phyloP scores from a whole-genome alignment of 176 grass and related monocot genomes.

The Bolboschoenus planiculmis region DNA sequence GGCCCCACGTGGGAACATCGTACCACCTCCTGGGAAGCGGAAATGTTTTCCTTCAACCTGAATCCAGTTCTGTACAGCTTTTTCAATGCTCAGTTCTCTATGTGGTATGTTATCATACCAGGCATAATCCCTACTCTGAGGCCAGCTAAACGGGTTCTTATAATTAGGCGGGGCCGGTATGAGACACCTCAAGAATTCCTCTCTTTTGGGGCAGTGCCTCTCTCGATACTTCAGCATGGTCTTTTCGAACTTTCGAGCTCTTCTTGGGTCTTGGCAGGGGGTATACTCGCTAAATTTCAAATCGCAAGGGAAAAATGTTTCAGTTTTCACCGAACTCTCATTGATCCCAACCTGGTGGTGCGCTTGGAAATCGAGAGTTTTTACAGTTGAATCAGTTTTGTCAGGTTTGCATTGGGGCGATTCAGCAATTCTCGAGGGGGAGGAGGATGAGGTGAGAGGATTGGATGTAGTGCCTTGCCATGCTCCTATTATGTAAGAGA shows the following conservation, averaged over 20 bases:
- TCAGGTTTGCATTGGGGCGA: not conserved
- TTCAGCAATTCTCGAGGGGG: conserved; percentile 19
- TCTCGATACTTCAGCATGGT: conserved; percentile 66
- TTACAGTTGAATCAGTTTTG: not conserved
- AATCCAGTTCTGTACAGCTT: conserved; percentile 89
- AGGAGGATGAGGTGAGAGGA: not conserved
- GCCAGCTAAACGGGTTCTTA: conserved; percentile 78
- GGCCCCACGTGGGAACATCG: conserved; percentile 73
- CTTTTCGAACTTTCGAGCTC: conserved; percentile 60
- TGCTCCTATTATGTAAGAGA: conserved; percentile 76
- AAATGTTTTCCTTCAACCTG: conserved; percentile 64
- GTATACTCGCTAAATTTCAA: conserved; percentile 75
- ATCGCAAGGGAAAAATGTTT: conserved; percentile 51
- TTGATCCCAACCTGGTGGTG: conserved; percentile 69
- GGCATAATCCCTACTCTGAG: conserved; percentile 64
- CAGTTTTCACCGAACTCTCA: not conserved
- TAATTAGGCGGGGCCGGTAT: conserved; percentile 64
- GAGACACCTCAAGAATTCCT: conserved; percentile 55
- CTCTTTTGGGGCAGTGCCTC: conserved; percentile 58
- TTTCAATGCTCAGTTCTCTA: conserved; percentile 78
- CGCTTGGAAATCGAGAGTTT: conserved; percentile 57
- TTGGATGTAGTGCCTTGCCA: conserved; percentile 46
- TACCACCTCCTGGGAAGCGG: conserved; percentile 76
- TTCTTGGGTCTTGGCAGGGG: conserved; percentile 85
- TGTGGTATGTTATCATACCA: conserved; percentile 93